Evolutionary conservation across 352 stramenopile genomes (phyloP).

Genomic region (Globisporangium cylindrosporum): DNA sequence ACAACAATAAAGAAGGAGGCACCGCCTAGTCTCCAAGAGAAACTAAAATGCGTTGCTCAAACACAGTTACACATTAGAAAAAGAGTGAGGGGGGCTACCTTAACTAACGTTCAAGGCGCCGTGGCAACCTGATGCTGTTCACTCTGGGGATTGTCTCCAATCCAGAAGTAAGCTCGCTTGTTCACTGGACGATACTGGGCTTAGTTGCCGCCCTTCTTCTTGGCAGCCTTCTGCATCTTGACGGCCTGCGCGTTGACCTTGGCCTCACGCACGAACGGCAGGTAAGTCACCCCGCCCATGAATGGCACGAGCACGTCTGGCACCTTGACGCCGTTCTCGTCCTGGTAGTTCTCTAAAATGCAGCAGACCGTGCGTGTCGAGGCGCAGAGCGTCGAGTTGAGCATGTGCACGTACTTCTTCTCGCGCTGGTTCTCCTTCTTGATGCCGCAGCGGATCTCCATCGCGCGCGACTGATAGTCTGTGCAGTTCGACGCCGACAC

Average conservation of each 20-base stretch:
- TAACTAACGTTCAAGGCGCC: neutral
- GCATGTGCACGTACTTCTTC: conserved; percentile 99
- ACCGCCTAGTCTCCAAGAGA: neutral
- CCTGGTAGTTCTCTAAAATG: conserved; percentile 99
- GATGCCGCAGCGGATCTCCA: conserved; percentile 96
- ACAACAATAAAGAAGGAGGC: conserved; percentile 2
- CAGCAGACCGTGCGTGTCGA: conserved; percentile 98
- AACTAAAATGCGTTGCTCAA: conserved; percentile 10
- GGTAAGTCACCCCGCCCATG: conserved; percentile 98
- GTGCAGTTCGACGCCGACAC: conserved; percentile 99
- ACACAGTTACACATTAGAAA: conserved; percentile 1
- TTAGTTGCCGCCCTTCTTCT: conserved; percentile 89
- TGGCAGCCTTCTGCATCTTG: conserved; percentile 95
- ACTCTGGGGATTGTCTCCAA: neutral
- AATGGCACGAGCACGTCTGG: conserved; percentile 97
- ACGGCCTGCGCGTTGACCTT: conserved; percentile 89
- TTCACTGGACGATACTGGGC: neutral
- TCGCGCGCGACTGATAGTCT: conserved; percentile 96
- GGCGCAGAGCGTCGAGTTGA: conserved; percentile 99
- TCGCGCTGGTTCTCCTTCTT: conserved; percentile 95
- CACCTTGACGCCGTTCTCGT: conserved; percentile 95
- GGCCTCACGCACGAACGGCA: conserved; percentile 96
- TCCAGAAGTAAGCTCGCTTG: neutral
- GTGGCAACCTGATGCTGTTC: neutral
- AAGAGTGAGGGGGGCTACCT: neutral